These are phyloP conservation scores for Xylariaceae sp. DNA, from an alignment of 2,329 filamentous ascomycete species.

Conservation along the genomic window DNA sequence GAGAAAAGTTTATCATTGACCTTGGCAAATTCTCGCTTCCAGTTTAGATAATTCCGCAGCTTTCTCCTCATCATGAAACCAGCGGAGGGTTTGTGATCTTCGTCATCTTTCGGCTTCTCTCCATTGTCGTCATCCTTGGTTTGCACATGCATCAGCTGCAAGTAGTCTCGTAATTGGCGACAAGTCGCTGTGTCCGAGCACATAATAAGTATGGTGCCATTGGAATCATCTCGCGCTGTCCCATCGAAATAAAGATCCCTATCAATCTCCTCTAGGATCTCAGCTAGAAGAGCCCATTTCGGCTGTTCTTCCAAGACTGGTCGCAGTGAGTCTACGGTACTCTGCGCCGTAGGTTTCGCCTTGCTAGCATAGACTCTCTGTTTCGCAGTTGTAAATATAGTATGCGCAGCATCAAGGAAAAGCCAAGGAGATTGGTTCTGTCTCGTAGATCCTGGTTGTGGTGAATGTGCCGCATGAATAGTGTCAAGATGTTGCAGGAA, in stretches of 20 bases:
- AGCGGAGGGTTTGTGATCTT: constrained; percentile 63
- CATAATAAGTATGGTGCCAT: constrained; percentile 93
- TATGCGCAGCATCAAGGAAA: constrained; percentile 90
- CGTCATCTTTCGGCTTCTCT: constrained; percentile 36
- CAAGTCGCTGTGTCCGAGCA: constrained; percentile 84
- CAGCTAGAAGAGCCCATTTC: constrained; percentile 87
- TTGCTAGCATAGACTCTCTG: constrained; percentile 77
- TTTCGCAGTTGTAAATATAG: constrained; percentile 87
- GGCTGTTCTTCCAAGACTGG: constrained; percentile 91
- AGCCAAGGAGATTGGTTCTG: constrained; percentile 94
- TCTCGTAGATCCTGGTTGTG: constrained; percentile 78
- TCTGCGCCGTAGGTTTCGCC: constrained; percentile 47
- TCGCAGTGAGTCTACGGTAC: constrained; percentile 57
- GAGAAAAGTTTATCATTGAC: constrained; percentile 75
- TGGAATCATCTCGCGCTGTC: constrained; percentile 71
- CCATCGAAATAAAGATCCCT: constrained; percentile 84
- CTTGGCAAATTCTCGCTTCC: constrained; percentile 86
- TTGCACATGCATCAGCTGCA: constrained; percentile 83
- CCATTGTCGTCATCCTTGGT: constrained; percentile 42
- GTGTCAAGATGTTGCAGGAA: constrained; percentile 94
- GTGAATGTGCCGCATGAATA: constrained; percentile 84
- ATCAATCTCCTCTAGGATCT: constrained; percentile 90
- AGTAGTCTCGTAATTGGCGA: constrained; percentile 81
- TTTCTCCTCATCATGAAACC: constrained; percentile 87
- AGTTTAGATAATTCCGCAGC: constrained; percentile 79